Percentiles rank a stretch among this genome's conserved stretches.
Evolutionary conservation across 768 basidiomycete genomes (phyloP).

Genomic region (Rhodotorula graminis): DNA sequence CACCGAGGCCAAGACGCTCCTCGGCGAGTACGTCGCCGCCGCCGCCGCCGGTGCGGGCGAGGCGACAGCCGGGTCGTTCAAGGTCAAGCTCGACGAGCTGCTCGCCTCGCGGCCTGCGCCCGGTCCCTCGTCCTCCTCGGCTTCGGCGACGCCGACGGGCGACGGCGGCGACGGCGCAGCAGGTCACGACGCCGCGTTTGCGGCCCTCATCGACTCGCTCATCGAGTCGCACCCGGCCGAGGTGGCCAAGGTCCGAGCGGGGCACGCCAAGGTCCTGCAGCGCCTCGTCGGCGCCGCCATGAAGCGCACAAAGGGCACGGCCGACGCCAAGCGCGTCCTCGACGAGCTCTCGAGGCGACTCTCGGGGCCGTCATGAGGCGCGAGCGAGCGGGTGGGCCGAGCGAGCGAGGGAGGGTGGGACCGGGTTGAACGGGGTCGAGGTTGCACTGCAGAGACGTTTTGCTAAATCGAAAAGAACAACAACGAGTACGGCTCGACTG

Average conservation of each 20-base stretch:
- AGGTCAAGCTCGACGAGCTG: constrained; percentile 64
- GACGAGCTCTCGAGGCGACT: constrained; percentile 48
- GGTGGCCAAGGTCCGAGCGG: constrained; percentile 60
- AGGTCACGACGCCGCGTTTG: constrained; percentile 49
- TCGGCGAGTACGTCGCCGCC: not conserved
- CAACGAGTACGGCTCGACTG: no score
- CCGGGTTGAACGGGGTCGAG: not conserved
- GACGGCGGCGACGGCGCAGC: constrained; percentile 38
- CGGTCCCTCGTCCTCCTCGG: constrained; percentile 41
- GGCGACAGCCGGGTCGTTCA: constrained; percentile 56
- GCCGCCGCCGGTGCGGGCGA: not conserved
- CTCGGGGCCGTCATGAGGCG: not conserved
- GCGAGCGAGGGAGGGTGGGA: not conserved
- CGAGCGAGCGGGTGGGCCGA: not conserved
- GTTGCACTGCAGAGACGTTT: not conserved
- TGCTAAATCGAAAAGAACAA: no score
- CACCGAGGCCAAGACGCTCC: not conserved
- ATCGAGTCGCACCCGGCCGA: constrained; percentile 65
- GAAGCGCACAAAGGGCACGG: constrained; percentile 70
- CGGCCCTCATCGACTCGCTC: constrained; percentile 59
- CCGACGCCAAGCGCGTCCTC: constrained; percentile 63
- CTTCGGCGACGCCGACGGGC: not conserved
- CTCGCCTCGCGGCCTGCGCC: constrained; percentile 47
- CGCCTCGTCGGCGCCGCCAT: constrained; percentile 80
- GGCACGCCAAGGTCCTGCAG: constrained; percentile 72